Conservation (phyloP, 805 yeast genomes). For the Metschnikowia corniflorae region DNA sequence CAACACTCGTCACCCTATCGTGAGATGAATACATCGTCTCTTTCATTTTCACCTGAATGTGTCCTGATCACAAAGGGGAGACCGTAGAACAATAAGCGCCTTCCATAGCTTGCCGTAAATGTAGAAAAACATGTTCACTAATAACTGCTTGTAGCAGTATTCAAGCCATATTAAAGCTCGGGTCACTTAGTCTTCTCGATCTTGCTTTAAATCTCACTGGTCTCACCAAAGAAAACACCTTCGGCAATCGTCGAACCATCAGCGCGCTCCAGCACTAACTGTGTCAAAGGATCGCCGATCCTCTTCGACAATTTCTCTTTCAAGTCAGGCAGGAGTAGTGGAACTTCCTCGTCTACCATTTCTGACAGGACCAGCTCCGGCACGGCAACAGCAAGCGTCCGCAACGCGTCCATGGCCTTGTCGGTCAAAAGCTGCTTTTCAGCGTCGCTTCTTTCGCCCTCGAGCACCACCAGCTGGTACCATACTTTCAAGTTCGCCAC, state of each 20-base stretch:
- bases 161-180: no score
- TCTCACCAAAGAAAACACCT: slow-evolving; percentile 74
- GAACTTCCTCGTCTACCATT: slow-evolving; percentile 32
- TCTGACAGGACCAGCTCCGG: slow-evolving; percentile 25
- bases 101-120: no score
- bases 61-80: no score
- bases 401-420: slow-evolving; percentile 52
- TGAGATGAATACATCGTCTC: no score
- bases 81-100: no score
- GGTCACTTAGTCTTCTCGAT: no score
- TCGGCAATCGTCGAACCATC: slow-evolving; percentile 50
- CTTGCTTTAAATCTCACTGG: neutral
- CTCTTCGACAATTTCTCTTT: slow-evolving; percentile 47
- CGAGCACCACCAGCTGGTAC: slow-evolving; percentile 57
- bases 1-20: no score
- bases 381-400: slow-evolving; percentile 39
- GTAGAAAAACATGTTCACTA: no score
- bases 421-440: slow-evolving; percentile 48
- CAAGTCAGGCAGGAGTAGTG: slow-evolving; percentile 28
- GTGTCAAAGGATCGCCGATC: slow-evolving; percentile 59
- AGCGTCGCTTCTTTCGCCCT: slow-evolving; percentile 33
- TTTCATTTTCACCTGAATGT: no score
- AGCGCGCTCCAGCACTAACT: slow-evolving; percentile 43
- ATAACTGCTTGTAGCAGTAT: no score
- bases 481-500: slow-evolving; percentile 83